phyloP scores from a whole-genome alignment of 768 basidiomycete species.

The Collybiopsis luxurians region DNA sequence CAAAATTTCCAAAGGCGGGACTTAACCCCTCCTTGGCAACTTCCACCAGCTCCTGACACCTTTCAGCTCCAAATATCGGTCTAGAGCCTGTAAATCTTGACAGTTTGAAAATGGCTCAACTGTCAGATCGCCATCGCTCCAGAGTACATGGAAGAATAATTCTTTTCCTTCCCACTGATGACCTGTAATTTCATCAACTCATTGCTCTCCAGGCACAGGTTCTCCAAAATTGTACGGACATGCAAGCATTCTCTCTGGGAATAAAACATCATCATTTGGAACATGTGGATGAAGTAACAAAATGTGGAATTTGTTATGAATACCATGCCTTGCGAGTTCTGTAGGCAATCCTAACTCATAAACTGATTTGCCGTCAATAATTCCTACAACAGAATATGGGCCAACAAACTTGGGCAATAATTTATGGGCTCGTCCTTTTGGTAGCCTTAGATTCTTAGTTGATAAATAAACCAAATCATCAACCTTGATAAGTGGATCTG shows the following conservation, averaged over 20 bases:
- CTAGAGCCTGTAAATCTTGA: slow-evolving; percentile 10
- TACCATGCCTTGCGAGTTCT: neutral
- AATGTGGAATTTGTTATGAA: slow-evolving; percentile 12
- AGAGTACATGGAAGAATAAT: slow-evolving; percentile 9
- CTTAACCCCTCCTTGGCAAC: no score
- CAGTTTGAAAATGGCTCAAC: slow-evolving; percentile 11
- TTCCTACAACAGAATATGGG: neutral
- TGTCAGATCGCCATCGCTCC: slow-evolving; percentile 11
- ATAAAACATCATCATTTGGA: slow-evolving; percentile 10
- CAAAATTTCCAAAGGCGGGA: no score
- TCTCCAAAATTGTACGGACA: slow-evolving; percentile 13
- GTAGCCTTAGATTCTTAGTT: no score
- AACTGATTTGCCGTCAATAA: slow-evolving; percentile 6
- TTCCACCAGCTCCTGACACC: no score
- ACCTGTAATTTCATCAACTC: slow-evolving; percentile 11
- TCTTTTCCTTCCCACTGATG: slow-evolving; percentile 9
- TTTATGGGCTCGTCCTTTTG: no score
- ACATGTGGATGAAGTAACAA: slow-evolving; percentile 5
- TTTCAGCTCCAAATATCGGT: no score
- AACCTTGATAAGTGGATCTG: no score
- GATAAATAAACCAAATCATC: no score
- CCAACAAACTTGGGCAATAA: no score
- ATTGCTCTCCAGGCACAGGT: slow-evolving; percentile 5
- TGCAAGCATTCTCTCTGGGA: slow-evolving; percentile 2
- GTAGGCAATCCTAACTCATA: slow-evolving; percentile 22